Percentiles rank a stretch among this genome's conserved stretches.
Evolutionary conservation across 78 protist species (phyloP).

Genomic region (Pelomyxa schiedti): DNA sequence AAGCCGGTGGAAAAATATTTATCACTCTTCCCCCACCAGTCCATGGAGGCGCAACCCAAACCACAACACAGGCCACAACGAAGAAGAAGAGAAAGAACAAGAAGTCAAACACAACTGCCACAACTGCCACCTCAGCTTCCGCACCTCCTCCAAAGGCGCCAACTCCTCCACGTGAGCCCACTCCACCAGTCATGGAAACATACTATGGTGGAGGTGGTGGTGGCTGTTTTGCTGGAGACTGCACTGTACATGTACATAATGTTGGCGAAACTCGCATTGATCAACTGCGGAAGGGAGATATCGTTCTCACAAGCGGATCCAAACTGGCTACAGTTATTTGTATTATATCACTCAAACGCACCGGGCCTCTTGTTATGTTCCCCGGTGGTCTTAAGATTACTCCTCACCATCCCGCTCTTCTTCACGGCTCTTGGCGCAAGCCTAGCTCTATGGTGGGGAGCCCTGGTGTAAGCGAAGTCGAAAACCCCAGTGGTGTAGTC

Average conservation of each 20-base stretch:
- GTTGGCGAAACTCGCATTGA: neutral
- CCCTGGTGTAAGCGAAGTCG: neutral
- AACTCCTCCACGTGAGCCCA: no score
- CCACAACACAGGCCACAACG: constrained; percentile 43
- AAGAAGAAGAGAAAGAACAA: neutral
- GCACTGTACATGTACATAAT: constrained; percentile 11
- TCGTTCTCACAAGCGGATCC: neutral
- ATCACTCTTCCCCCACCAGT: constrained; percentile 36
- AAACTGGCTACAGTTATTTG: constrained; percentile 23
- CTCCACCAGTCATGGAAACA: no score
- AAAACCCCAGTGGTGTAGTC: neutral
- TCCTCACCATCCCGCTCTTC: neutral
- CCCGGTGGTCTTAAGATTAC: constrained; percentile 12
- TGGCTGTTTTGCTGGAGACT: constrained; percentile 50
- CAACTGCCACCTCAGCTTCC: constrained; percentile 10
- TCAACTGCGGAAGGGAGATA: neutral
- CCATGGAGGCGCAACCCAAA: constrained; percentile 27
- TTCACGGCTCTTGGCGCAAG: neutral
- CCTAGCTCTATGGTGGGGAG: neutral
- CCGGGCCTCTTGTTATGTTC: constrained; percentile 17
- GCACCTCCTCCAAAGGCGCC: neutral
- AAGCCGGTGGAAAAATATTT: constrained; percentile 31
- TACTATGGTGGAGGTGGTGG: no score
- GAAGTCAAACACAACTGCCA: no score
- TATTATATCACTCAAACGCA: neutral